A percentile compares a stretch with the other conserved stretches of the same genome.
Conservation (phyloP, 2,329 filamentous ascomycete genomes). For the Hymenoscyphus fraxineus region DNA sequence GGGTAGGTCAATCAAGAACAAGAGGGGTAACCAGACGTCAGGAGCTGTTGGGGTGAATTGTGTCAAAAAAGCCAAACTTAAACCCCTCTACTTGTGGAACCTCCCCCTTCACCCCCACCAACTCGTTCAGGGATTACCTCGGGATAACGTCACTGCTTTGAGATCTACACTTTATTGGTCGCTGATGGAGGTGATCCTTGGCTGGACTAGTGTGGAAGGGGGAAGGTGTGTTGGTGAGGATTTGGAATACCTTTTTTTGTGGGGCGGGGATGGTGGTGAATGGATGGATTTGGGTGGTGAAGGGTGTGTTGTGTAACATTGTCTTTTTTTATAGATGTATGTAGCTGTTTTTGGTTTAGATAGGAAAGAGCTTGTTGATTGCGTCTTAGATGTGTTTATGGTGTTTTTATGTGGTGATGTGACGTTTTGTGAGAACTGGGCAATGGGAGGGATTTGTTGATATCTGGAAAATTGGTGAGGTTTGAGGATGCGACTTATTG, state of each 20-base stretch:
- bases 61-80: background rate
- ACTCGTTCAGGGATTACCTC: background rate
- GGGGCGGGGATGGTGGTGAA: background rate
- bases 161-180: background rate
- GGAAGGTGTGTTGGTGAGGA: background rate
- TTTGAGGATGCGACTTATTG: no score
- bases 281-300: background rate
- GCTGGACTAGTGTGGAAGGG: background rate
- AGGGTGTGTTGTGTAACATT: background rate
- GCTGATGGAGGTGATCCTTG: background rate
- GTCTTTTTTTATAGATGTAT: no score
- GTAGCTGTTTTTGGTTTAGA: background rate
- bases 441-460: no score
- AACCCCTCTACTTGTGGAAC: conserved; percentile 6
- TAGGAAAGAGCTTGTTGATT: background rate
- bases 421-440: no score
- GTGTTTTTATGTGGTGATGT: background rate
- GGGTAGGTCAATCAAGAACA: no score
- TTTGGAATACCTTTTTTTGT: background rate
- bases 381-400: background rate
- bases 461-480: no score
- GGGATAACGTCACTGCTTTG: background rate
- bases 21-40: background rate
- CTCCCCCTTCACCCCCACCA: background rate
- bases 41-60: background rate